Percentiles rank a stretch among this genome's conserved stretches.
Evolutionary conservation across 2,329 filamentous ascomycete species (phyloP).

Genomic region (Fusarium sterilihyphosum): DNA sequence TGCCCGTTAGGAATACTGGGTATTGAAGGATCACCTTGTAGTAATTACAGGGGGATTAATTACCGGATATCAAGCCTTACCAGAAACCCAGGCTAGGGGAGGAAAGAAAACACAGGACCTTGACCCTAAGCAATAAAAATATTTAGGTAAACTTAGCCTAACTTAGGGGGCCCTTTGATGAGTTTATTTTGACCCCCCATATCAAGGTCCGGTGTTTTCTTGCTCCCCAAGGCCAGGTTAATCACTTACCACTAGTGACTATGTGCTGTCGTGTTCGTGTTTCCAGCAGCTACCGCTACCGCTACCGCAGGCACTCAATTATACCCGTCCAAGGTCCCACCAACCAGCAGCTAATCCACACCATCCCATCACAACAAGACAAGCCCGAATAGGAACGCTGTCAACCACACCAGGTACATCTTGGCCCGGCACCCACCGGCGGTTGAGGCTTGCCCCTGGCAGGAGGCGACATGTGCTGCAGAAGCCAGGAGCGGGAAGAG

Average conservation of each 20-base stretch:
- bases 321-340: constrained; percentile 38
- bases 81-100: neutral
- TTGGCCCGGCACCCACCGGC: constrained; percentile 26
- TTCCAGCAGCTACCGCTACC: constrained; percentile 26
- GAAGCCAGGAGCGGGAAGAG: constrained; percentile 13
- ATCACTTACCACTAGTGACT: neutral
- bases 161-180: too few relatives aligned
- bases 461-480: constrained; percentile 14
- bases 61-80: neutral
- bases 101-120: too few relatives aligned
- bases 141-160: too few relatives aligned
- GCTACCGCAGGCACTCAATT: constrained; percentile 5
- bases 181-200: too few relatives aligned
- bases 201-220: too few relatives aligned
- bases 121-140: too few relatives aligned
- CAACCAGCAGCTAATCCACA: constrained; percentile 27
- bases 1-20: neutral
- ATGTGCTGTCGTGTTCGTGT: constrained; percentile 35
- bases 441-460: constrained; percentile 33
- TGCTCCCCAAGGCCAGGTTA: too few relatives aligned
- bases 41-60: neutral
- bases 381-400: constrained; percentile 27
- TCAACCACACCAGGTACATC: constrained; percentile 26
- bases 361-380: constrained; percentile 25
- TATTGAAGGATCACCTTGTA: neutral